A percentile compares a stretch with the other conserved stretches of the same genome.
Conservation (phyloP, 2,329 filamentous ascomycete species). For the Apiospora malaysiana region DNA sequence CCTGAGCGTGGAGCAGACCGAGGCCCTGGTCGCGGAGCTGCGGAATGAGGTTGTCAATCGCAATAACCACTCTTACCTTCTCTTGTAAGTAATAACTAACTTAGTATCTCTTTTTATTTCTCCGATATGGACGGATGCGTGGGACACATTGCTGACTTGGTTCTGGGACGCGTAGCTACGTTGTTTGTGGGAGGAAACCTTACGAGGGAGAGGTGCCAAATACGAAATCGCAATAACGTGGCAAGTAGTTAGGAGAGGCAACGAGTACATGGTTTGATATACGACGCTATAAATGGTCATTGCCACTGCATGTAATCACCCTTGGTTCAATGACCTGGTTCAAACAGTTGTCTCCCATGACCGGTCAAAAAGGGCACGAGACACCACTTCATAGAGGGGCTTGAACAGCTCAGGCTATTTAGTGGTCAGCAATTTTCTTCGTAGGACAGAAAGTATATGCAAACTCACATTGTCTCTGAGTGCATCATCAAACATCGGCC, state of each 20-base stretch:
- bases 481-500: constrained; percentile 10
- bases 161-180: background rate
- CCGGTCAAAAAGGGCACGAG: background rate
- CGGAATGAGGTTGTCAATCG: background rate
- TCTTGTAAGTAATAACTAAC: too few relatives aligned
- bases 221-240: background rate
- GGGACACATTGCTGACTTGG: background rate
- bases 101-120: too few relatives aligned
- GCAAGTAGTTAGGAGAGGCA: background rate
- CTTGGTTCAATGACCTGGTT: background rate
- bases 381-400: background rate
- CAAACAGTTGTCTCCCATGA: background rate
- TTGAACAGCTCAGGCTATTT: background rate
- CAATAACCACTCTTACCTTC: background rate
- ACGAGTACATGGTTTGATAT: background rate
- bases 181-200: background rate
- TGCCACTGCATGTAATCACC: too few relatives aligned
- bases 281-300: background rate
- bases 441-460: too few relatives aligned
- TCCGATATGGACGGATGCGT: too few relatives aligned
- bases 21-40: background rate
- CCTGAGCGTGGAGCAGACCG: background rate
- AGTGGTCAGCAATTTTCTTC: background rate
- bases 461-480: background rate
- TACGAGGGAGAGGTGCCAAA: background rate